Evolutionary conservation across 148 eudicot genomes (phyloP), one percentile per base, ranked within the genome.

Genomic region (Rhododendron ovatum): DNA sequence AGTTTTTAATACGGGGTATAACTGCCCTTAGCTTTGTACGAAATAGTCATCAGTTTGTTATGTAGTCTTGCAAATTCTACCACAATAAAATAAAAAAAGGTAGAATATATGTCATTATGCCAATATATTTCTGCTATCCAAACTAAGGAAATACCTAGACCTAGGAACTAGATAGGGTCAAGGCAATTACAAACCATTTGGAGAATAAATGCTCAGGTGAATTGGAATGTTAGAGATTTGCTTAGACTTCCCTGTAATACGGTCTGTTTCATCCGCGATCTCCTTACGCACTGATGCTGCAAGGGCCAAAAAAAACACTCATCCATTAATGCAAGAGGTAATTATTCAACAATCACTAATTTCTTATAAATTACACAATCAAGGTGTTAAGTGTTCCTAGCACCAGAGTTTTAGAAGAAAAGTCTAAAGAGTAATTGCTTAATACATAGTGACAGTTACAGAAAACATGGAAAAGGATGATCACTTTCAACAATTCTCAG

Each of bases 241-340:
- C 90, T 98, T 98, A 84, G 94, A 13, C 89, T 92, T 90, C 91
- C 99, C 98, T 47, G 99, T 98, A 80, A 98, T 92, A 78, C 98
- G 98, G 69, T 98, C 99, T 73, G 99, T 98, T 91, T 98, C 99
- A 82, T 95, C 99, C 82, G 93, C 89, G 79, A 98, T 98, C 92
- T 98, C 99, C 87, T 88, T 89, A 79, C 98, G 98, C 28, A 98
- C 99, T 86, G 98, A 88, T 90, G 98, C 99, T 98, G 96, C 93
- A 90, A 74, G 83, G 83, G 83, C 85, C 82, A 85, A 77, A 53
- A 28, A 55, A 37, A 67, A 39, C 30, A 47, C 7, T 43, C 28
- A 63, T 37, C 51, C 33, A 43, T 11, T 51, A 71, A 18, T 11
- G 63, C 37, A 84, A 33, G 24, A 71, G 12, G 51, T 45, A 37